phyloP scores from a whole-genome alignment of 805 yeast genomes.

The Brettanomyces sp. region DNA sequence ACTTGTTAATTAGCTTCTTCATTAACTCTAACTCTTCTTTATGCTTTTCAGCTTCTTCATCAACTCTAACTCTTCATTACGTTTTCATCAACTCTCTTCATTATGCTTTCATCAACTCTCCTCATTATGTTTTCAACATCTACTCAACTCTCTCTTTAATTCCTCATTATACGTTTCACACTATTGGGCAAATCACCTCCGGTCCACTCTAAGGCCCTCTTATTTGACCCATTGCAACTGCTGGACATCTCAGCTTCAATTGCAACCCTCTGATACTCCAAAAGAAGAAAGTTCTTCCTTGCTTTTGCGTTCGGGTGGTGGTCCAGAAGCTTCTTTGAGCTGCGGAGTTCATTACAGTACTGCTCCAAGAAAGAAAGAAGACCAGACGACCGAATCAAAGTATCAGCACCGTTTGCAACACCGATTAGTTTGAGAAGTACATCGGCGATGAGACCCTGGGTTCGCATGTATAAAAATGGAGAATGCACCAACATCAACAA shows the following conservation, averaged over 20 bases:
- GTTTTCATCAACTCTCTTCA: too few relatives aligned
- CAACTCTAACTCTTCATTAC: too few relatives aligned
- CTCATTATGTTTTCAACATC: too few relatives aligned
- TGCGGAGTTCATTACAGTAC: not conserved
- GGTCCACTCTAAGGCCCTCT: constrained; percentile 57
- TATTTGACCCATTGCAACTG: constrained; percentile 28
- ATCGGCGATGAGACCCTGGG: constrained; percentile 31
- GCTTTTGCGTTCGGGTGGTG: not conserved
- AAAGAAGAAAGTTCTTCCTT: constrained; percentile 22
- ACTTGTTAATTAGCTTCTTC: too few relatives aligned
- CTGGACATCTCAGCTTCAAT: constrained; percentile 34
- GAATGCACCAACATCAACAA: constrained; percentile 43
- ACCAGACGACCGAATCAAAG: constrained; percentile 51
- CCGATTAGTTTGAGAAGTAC: constrained; percentile 39
- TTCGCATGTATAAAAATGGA: constrained; percentile 34
- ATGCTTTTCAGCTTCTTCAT: not conserved
- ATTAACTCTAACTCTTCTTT: too few relatives aligned
- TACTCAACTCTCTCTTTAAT: too few relatives aligned
- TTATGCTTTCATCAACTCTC: too few relatives aligned
- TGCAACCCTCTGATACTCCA: constrained; percentile 35
- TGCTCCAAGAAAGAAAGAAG: constrained; percentile 31
- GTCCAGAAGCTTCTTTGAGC: not conserved
- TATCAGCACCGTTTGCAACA: constrained; percentile 49
- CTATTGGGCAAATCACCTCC: constrained; percentile 34
- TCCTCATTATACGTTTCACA: not conserved